Percentiles rank a stretch among this genome's conserved stretches.
Evolutionary conservation across 495 filamentous ascomycete species (phyloP).

Genomic region (Penicillium taxi): DNA sequence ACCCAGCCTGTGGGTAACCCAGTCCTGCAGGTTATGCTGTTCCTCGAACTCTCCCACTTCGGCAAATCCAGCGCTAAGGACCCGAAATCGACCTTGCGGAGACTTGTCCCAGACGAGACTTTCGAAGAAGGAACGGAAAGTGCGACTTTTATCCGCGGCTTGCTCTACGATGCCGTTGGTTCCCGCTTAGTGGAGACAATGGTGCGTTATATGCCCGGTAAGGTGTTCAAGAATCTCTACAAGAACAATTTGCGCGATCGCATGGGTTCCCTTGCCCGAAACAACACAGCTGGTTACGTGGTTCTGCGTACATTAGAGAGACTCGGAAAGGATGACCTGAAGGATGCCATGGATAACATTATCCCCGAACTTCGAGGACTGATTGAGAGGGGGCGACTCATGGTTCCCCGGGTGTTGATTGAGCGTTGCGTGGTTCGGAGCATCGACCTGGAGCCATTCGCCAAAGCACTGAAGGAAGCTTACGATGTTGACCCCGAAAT

Average conservation of each 20-base stretch:
- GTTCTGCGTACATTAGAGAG: slow-evolving; percentile 71
- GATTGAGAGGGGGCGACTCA: slow-evolving; percentile 63
- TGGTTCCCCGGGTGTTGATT: slow-evolving; percentile 70
- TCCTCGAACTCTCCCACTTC: slow-evolving; percentile 68
- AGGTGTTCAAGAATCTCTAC: slow-evolving; percentile 79
- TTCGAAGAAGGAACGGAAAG: slow-evolving; percentile 51
- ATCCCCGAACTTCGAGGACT: slow-evolving; percentile 60
- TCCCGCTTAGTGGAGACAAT: slow-evolving; percentile 84
- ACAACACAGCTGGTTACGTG: slow-evolving; percentile 82
- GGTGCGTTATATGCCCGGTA: slow-evolving; percentile 69
- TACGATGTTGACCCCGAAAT: slow-evolving; percentile 48
- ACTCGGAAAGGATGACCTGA: slow-evolving; percentile 74
- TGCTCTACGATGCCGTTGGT: slow-evolving; percentile 83
- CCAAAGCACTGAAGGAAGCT: slow-evolving; percentile 50
- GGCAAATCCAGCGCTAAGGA: slow-evolving; percentile 57
- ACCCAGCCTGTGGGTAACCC: slow-evolving; percentile 86
- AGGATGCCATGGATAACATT: slow-evolving; percentile 57
- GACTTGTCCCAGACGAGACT: slow-evolving; percentile 57
- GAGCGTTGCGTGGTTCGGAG: slow-evolving; percentile 70
- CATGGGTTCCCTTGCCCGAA: slow-evolving; percentile 69
- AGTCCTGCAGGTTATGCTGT: slow-evolving; percentile 75
- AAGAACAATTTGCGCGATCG: slow-evolving; percentile 64
- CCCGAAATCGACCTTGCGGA: slow-evolving; percentile 48
- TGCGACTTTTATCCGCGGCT: slow-evolving; percentile 66
- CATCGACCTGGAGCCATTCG: slow-evolving; percentile 52